phyloP scores from a whole-genome alignment of 768 basidiomycete species.

The Amanita pseudoporphyria region DNA sequence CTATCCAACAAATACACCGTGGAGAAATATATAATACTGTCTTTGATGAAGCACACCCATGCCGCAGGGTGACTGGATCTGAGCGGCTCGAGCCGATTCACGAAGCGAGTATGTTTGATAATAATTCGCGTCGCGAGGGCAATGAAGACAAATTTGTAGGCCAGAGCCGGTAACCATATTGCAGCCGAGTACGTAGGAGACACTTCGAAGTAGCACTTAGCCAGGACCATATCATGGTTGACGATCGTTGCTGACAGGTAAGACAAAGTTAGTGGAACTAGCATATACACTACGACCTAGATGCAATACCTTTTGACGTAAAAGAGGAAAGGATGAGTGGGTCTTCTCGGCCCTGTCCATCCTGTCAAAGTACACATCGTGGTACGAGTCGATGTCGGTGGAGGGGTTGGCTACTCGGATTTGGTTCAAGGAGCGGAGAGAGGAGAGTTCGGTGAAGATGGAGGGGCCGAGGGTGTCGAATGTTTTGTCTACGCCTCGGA shows the following conservation, averaged over 20 bases:
- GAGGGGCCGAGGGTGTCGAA: constrained; percentile 73
- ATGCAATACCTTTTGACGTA: constrained; percentile 11
- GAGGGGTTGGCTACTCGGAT: constrained; percentile 22
- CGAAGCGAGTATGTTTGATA: constrained; percentile 9
- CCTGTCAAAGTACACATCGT: constrained; percentile 78
- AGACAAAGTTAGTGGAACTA: neutral
- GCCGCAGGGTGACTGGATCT: constrained; percentile 1
- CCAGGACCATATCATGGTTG: neutral
- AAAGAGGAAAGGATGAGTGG: constrained; percentile 18
- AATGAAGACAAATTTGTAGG: constrained; percentile 16
- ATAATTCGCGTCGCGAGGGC: constrained; percentile 13
- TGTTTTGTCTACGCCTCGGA: constrained; percentile 86
- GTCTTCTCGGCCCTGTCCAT: constrained; percentile 68
- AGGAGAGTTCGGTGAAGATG: constrained; percentile 65
- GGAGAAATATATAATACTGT: constrained; percentile 18
- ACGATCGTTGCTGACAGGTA: constrained; percentile 16
- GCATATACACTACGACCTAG: neutral
- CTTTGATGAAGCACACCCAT: constrained; percentile 16
- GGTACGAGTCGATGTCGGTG: constrained; percentile 35
- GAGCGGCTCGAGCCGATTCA: constrained; percentile 1
- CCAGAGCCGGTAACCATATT: constrained; percentile 18
- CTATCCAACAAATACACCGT: constrained; percentile 60
- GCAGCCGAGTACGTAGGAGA: constrained; percentile 12
- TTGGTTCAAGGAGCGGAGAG: constrained; percentile 28
- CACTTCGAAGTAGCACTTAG: neutral